A percentile compares a stretch with the other conserved stretches of the same genome.
These are phyloP conservation scores for Entamoeba dispar DNA, from an alignment of 208 protist species.

Conservation along the genomic window DNA sequence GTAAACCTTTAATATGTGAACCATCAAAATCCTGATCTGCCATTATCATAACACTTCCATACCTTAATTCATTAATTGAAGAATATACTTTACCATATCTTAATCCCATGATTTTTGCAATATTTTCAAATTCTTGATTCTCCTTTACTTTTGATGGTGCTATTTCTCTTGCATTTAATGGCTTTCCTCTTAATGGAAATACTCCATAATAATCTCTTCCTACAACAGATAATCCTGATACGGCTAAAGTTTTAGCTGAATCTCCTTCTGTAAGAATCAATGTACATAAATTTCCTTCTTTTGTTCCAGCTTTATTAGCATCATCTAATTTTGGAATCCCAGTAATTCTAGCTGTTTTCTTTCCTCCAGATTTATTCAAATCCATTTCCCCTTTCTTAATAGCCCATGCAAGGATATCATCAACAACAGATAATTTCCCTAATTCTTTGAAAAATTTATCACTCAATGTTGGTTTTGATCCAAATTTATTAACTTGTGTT, in stretches of 20 bases:
- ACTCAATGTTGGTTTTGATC: slow-evolving; percentile 28
- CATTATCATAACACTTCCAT: slow-evolving; percentile 99
- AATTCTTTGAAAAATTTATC: slow-evolving; percentile 43
- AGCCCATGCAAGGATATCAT: background rate
- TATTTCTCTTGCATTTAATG: slow-evolving; percentile 95
- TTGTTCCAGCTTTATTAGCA: slow-evolving; percentile 83
- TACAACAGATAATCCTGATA: slow-evolving; percentile 63
- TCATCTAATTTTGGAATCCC: slow-evolving; percentile 97
- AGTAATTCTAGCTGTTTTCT: slow-evolving; percentile 44
- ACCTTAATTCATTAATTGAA: slow-evolving; percentile 66
- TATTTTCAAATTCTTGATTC: slow-evolving; percentile 64
- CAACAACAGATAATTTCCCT: slow-evolving; percentile 49
- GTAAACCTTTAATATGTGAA: slow-evolving; percentile 99
- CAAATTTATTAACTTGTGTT: slow-evolving; percentile 70
- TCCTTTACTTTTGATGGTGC: slow-evolving; percentile 63
- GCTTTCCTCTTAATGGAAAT: slow-evolving; percentile 93
- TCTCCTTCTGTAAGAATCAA: slow-evolving; percentile 98
- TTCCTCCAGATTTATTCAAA: background rate
- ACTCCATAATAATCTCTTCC: slow-evolving; percentile 95
- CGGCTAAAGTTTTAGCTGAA: slow-evolving; percentile 80
- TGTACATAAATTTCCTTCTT: slow-evolving; percentile 67
- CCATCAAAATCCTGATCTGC: slow-evolving; percentile 99
- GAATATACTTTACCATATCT: slow-evolving; percentile 65
- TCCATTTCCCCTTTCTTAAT: background rate
- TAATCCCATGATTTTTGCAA: slow-evolving; percentile 49